Evolutionary conservation across 768 basidiomycete genomes (phyloP).

Genomic region (Suillus decipiens): DNA sequence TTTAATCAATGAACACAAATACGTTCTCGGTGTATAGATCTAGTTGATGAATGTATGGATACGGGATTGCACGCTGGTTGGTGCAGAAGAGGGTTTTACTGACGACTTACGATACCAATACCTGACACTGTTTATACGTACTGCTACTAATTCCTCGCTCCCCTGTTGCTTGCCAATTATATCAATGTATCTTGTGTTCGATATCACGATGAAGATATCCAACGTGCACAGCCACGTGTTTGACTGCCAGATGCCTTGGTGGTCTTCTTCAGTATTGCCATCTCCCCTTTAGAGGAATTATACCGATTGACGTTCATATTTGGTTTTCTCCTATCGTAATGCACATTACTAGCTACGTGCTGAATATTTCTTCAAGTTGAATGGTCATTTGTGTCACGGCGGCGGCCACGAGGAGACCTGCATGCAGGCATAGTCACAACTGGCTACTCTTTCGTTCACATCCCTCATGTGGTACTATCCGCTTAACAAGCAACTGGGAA

Average conservation of each 20-base stretch:
- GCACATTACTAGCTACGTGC: background rate
- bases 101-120: constrained; percentile 18
- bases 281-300: background rate
- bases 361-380: background rate
- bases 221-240: background rate
- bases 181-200: constrained; percentile 4
- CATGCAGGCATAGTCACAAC: background rate
- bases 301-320: background rate
- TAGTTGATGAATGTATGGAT: constrained; percentile 7
- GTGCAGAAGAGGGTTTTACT: constrained; percentile 8
- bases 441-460: background rate
- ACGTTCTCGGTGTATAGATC: constrained; percentile 2
- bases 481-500: background rate
- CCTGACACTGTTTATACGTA: constrained; percentile 23
- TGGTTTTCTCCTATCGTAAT: background rate
- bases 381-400: background rate
- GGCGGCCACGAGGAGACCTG: background rate
- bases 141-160: constrained; percentile 14
- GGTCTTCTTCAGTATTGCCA: background rate
- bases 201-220: background rate
- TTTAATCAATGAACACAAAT: background rate
- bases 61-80: constrained; percentile 12
- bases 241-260: background rate
- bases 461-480: background rate
- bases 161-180: background rate